Evolutionary conservation across 2,329 filamentous ascomycete genomes (phyloP).

Genomic region (Trichoderma aggressivum): DNA sequence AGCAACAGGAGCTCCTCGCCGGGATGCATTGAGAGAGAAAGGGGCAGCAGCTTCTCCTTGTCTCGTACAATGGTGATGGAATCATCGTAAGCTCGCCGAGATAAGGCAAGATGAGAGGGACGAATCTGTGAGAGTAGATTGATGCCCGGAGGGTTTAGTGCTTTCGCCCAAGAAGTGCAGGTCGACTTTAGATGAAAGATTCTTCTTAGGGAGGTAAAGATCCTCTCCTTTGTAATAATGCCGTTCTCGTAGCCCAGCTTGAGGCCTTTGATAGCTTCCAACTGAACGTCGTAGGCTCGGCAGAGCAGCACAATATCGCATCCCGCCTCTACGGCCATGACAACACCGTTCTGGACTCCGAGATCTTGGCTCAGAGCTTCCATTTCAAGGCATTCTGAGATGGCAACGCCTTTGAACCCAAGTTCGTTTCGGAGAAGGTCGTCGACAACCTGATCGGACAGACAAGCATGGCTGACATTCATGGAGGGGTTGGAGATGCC

Average conservation of each 20-base stretch:
- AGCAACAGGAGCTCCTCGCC: conserved; percentile 87
- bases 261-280: conserved; percentile 86
- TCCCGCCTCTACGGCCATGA: conserved; percentile 95
- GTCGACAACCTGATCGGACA: conserved; percentile 90
- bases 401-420: conserved; percentile 85
- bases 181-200: conserved; percentile 77
- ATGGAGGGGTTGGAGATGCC: conserved; percentile 88
- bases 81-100: conserved; percentile 81
- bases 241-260: conserved; percentile 87
- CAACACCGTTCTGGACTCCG: conserved; percentile 91
- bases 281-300: conserved; percentile 80
- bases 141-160: conserved; percentile 80
- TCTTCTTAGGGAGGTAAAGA: conserved; percentile 74
- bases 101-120: conserved; percentile 75
- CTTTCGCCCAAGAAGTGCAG: conserved; percentile 88
- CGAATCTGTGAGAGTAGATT: conserved; percentile 75
- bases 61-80: conserved; percentile 93
- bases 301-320: conserved; percentile 90
- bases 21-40: conserved; percentile 75
- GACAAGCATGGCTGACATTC: conserved; percentile 91
- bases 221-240: conserved; percentile 76
- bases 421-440: conserved; percentile 84
- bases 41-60: conserved; percentile 77
- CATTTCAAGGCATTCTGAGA: conserved; percentile 96
- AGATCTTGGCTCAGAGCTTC: conserved; percentile 93